Base-by-base conservation (phyloP, 2,329 filamentous ascomycete species). In the Dothiorella sarmentorum region DNA sequence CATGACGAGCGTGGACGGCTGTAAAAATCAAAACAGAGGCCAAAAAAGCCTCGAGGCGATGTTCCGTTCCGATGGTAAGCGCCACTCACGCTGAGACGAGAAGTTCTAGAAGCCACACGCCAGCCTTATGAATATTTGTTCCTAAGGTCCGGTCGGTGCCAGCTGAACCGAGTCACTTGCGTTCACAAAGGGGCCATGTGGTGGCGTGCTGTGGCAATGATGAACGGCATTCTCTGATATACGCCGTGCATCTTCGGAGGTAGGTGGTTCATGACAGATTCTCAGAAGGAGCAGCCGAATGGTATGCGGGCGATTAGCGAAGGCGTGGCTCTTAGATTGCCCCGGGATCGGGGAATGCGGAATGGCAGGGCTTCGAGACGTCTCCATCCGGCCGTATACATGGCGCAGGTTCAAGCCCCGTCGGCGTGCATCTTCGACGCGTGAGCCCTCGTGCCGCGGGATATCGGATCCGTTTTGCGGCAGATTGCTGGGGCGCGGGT, bases 271-370 rank as follows among this genome's bases (percentile, higher is more conserved):
- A 29, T 31, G 26, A 45, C 43, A 38, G 33, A 3, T 38, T 38
- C 13, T 18, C 49, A 24, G 33, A n/a, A n/a, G 24, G 49, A 35
- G 20, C 49, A 29, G n/a, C 3, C 24, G 35, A n/a, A 40, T 13
- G 33, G 22, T 38, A 53, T 24, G 49, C 49, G 40, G 31, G 49
- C 49, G 49, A 53, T 53, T 53, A 53, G 49, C 49, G 49, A 53
- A 51, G 49, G 49, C 37, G 15, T 40, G 20, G 24, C 33, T 53
- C 49, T 53, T 53, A 40, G 49, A 53, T 53, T 53, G 35, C 49
- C 11, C 52, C 38, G 27, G 37, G 52, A 44, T 56, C 52, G 37
- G 52, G 37, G 40, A 56, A 56, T 33, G 52, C 38, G 52, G 52
- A 43, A 56, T 24, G 40, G 15, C 40, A 56, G 52, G 37, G 52